phyloP scores from a whole-genome alignment of 352 stramenopile genomes.

The Sclerospora graminicola region DNA sequence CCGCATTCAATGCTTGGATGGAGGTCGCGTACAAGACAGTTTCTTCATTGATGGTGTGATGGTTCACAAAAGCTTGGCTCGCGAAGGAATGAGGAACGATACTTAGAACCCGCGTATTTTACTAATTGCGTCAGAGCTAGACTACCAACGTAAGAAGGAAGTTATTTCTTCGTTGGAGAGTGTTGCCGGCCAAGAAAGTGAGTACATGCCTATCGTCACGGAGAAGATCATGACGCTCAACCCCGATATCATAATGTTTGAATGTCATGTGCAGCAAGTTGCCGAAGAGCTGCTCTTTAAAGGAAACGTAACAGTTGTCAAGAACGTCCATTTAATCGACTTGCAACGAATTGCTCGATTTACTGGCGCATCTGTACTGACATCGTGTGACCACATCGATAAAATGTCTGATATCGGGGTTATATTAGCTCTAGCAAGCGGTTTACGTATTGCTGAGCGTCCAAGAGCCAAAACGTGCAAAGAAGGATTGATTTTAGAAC shows the following conservation, averaged over 20 bases:
- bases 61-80: constrained; percentile 73
- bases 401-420: constrained; percentile 73
- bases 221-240: constrained; percentile 82
- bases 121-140: constrained; percentile 69
- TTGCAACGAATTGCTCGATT: constrained; percentile 69
- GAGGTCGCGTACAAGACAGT: constrained; percentile 62
- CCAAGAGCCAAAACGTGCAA: constrained; percentile 60
- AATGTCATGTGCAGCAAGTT: constrained; percentile 73
- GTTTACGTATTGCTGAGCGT: constrained; percentile 83
- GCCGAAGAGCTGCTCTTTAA: constrained; percentile 74
- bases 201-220: constrained; percentile 85
- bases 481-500: constrained; percentile 34
- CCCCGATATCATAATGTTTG: constrained; percentile 80
- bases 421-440: constrained; percentile 65
- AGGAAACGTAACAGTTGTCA: constrained; percentile 66
- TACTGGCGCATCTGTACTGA: constrained; percentile 65
- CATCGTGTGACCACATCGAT: constrained; percentile 81
- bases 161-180: constrained; percentile 77
- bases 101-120: constrained; percentile 72
- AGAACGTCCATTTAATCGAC: constrained; percentile 73
- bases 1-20: constrained; percentile 69
- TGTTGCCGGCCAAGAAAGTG: constrained; percentile 72
- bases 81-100: constrained; percentile 74
- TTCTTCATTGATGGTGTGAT: constrained; percentile 86
- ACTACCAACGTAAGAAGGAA: constrained; percentile 81